Conservation (phyloP, 176 grass and related monocot genomes). For the Oryza australiensis region DNA sequence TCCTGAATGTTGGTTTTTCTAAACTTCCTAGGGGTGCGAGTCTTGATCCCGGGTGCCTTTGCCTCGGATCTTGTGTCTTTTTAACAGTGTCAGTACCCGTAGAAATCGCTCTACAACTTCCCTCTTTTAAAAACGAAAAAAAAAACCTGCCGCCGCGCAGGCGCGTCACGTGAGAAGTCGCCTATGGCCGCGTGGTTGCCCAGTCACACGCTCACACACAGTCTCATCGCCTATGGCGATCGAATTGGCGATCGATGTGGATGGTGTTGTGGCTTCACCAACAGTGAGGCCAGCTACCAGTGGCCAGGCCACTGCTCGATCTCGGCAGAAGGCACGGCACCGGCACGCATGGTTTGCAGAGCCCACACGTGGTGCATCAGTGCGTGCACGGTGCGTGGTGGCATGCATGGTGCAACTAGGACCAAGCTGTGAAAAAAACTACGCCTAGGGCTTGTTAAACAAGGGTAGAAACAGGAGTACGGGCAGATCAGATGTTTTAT, state of each 20-base stretch:
- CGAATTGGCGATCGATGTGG: too few relatives aligned
- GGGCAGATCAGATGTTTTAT: constrained; percentile 34
- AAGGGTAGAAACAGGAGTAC: background rate
- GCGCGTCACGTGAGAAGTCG: constrained; percentile 8
- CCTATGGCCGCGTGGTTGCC: background rate
- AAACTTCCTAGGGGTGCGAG: background rate
- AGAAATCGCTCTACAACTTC: background rate
- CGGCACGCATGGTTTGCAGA: constrained; percentile 21
- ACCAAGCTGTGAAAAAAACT: background rate
- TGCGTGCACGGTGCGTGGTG: constrained; percentile 32
- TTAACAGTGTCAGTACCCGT: background rate
- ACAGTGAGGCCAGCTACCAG: constrained; percentile 11
- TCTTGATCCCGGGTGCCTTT: background rate
- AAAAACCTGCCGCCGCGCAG: background rate
- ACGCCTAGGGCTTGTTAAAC: constrained; percentile 42
- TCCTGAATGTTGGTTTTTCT: constrained; percentile 23
- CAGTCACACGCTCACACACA: background rate
- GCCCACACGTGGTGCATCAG: constrained; percentile 28
- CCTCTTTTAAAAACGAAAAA: background rate
- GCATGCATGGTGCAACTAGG: constrained; percentile 15
- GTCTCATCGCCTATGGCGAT: too few relatives aligned
- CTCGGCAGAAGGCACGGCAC: constrained; percentile 3
- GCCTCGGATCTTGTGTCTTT: constrained; percentile 42
- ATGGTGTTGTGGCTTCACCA: constrained; percentile 4
- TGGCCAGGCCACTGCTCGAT: background rate